These are phyloP conservation scores for Murraya paniculata DNA, from an alignment of 345 rosid genomes.

Conservation along the genomic window DNA sequence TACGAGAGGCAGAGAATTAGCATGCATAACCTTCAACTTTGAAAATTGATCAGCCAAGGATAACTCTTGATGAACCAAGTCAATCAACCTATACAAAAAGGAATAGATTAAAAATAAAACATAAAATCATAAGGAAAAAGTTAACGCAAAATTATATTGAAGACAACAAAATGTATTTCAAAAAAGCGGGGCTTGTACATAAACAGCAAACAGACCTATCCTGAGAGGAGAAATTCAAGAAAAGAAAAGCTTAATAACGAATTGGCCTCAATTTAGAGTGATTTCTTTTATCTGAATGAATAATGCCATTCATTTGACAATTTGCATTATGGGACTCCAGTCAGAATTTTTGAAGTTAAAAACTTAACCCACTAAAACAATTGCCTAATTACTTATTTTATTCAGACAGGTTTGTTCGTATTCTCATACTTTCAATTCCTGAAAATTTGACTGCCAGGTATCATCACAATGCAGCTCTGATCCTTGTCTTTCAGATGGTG, in stretches of 20 bases:
- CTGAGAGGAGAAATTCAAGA: not conserved
- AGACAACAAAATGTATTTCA: not conserved
- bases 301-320: not conserved
- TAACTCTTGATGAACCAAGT: constrained; percentile 86
- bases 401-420: not conserved
- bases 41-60: constrained; percentile 86
- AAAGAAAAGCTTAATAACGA: not conserved
- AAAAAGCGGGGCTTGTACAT: not conserved
- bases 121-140: not conserved
- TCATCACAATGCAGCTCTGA: not conserved
- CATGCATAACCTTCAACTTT: constrained; percentile 63
- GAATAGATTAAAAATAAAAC: not conserved
- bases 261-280: not conserved
- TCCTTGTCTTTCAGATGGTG: not conserved
- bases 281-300: not conserved
- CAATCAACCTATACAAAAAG: constrained; percentile 65
- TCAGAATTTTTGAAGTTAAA: not conserved
- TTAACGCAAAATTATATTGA: not conserved
- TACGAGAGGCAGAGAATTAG: not conserved
- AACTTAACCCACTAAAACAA: not conserved
- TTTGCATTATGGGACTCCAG: not conserved
- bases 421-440: not conserved
- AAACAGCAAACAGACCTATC: not conserved
- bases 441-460: not conserved
- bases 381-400: not conserved